Percentiles rank a stretch among this genome's conserved stretches.
Evolutionary conservation across 2,329 filamentous ascomycete genomes (phyloP).

Genomic region (Verticillium isaacii): DNA sequence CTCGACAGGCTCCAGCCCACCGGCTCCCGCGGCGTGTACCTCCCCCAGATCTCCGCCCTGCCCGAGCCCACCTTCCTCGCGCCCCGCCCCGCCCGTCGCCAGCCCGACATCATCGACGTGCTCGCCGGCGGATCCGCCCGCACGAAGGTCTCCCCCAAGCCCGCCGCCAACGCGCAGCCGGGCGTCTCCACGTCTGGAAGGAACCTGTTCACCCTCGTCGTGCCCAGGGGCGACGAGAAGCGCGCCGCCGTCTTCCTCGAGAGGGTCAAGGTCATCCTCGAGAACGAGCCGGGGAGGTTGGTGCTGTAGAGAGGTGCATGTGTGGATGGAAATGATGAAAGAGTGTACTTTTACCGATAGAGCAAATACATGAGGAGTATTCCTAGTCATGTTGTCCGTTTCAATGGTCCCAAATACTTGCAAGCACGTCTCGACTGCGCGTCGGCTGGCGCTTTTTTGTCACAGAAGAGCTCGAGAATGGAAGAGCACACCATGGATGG

Average conservation of each 20-base stretch:
- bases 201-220: conserved; percentile 79
- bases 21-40: conserved; percentile 59
- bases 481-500: too few species aligned
- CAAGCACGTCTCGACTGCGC: too few species aligned
- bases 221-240: conserved; percentile 75
- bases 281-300: conserved; percentile 72
- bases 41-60: conserved; percentile 65
- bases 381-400: background rate
- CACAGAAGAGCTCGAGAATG: background rate
- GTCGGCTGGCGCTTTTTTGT: too few species aligned
- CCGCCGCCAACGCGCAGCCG: conserved; percentile 17
- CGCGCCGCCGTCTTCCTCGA: conserved; percentile 79
- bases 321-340: conserved; percentile 6
- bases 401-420: too few species aligned
- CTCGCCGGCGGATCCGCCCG: conserved; percentile 43
- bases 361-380: background rate
- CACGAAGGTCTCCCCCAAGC: conserved; percentile 24
- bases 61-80: conserved; percentile 31
- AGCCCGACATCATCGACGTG: conserved; percentile 77
- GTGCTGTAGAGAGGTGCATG: conserved; percentile 46
- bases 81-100: conserved; percentile 21
- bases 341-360: conserved; percentile 10
- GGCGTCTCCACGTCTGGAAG: conserved; percentile 48
- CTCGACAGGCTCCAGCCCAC: conserved; percentile 42
- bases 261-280: conserved; percentile 77